Base-by-base conservation (phyloP, 176 grass and related monocot genomes). In the Rhynchospora tenuis region DNA sequence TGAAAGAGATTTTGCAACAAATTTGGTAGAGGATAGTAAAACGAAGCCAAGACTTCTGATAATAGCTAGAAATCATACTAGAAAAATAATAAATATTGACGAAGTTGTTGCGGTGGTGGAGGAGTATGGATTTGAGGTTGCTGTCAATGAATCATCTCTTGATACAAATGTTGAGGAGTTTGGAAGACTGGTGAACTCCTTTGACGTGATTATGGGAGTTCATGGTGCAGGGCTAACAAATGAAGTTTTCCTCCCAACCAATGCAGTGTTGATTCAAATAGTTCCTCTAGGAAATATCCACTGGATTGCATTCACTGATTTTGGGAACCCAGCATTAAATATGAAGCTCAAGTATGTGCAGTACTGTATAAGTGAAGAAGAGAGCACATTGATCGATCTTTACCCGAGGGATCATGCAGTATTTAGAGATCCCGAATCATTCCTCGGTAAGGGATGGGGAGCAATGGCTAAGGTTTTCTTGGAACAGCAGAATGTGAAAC, bases 161-260 rank as follows among this genome's bases (percentile, higher is more conserved):
- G 81, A 68, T 80, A 90, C 87, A 7, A 84, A 90, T 29, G 85
- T 97, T 42, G 83, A 80, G 8, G 20, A 87, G 56, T 93, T 93
- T 15, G 89, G 91, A 0, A 71, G 5, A 55, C 84, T 87, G 17
- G 90, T 95, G 7, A 95, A 95, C 86, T 90, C 88, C 7, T 87
- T 83, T 11, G 93, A 95, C 73, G 90, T 92, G 3, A 87, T 95
- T 88, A 50, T 95, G 74, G 93, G 93, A 10, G 88, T 95, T 23
- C 90, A 92, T 17, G 93, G 93, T 71, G 93, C 88, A 0, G 93
- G 93, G 43, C 85, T 95, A 2, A 84, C 88, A 1, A 95, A 95
- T 84, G 69, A 88, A 84, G 79, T 95, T 46, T 95, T 95, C 86
- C 86, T 95, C 0, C 93, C 93, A 0, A 87, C 86, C 42, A 87